Percentiles rank a stretch among this genome's conserved stretches.
phyloP scores from a whole-genome alignment of 306 rosid genomes.

The Glycine soja region DNA sequence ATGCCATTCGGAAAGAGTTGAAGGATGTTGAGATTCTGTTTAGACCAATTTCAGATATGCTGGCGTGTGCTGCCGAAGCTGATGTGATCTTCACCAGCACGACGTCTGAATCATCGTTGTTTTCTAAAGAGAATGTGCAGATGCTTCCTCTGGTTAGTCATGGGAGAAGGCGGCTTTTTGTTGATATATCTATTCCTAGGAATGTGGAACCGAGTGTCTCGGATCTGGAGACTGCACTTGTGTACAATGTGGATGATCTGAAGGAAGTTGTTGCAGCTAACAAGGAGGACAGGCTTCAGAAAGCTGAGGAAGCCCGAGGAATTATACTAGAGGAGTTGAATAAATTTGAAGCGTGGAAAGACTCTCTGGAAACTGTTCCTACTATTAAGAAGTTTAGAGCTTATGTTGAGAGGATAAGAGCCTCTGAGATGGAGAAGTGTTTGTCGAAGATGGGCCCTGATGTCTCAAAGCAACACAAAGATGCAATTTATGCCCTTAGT shows the following conservation, averaged over 20 bases:
- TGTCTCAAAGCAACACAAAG: slow-evolving; percentile 70
- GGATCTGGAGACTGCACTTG: slow-evolving; percentile 63
- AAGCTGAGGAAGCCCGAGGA: slow-evolving; percentile 72
- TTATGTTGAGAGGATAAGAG: slow-evolving; percentile 79
- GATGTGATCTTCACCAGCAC: slow-evolving; percentile 89
- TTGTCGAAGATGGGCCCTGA: slow-evolving; percentile 77
- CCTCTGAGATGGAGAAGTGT: slow-evolving; percentile 82
- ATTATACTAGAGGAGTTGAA: slow-evolving; percentile 72
- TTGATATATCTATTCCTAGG: slow-evolving; percentile 92
- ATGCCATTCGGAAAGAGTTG: slow-evolving; percentile 66
- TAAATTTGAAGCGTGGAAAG: slow-evolving; percentile 84
- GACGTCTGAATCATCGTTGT: slow-evolving; percentile 70
- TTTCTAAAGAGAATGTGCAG: slow-evolving; percentile 69
- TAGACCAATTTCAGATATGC: slow-evolving; percentile 74
- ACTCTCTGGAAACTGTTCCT: slow-evolving; percentile 87
- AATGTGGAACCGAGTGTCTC: slow-evolving; percentile 75
- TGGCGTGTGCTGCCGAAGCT: slow-evolving; percentile 68
- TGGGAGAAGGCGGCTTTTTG: slow-evolving; percentile 58
- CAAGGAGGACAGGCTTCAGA: slow-evolving; percentile 78
- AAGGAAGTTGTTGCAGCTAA: slow-evolving; percentile 89
- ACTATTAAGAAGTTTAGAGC: slow-evolving; percentile 90
- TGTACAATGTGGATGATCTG: slow-evolving; percentile 90
- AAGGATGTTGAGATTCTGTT: slow-evolving; percentile 66
- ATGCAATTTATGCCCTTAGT: slow-evolving; percentile 81
- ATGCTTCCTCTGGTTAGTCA: slow-evolving; percentile 59